Evolutionary conservation across 225 moss, liverwort and hornwort genomes (phyloP).

Genomic region (Bryum argenteum): DNA sequence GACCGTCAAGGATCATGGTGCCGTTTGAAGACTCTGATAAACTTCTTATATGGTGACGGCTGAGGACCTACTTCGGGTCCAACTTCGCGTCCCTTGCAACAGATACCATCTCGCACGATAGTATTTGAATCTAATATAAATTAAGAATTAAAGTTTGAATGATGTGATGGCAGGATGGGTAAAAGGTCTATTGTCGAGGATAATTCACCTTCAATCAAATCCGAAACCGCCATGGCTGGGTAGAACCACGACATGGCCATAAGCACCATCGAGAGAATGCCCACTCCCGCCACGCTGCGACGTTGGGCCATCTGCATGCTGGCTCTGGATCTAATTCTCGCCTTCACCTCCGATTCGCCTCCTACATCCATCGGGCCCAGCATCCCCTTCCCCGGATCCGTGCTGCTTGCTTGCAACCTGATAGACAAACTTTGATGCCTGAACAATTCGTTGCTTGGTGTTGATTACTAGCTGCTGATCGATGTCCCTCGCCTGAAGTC

Average conservation of each 20-base stretch:
- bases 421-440: neutral
- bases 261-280: slow-evolving; percentile 5
- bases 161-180: neutral
- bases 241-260: slow-evolving; percentile 11
- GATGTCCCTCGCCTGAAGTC: neutral
- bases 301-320: slow-evolving; percentile 4
- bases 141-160: neutral
- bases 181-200: neutral
- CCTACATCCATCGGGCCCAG: slow-evolving; percentile 8
- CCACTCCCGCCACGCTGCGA: neutral
- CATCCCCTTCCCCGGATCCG: neutral
- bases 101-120: neutral
- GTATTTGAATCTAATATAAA: neutral
- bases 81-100: too few relatives aligned
- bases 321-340: slow-evolving; percentile 6
- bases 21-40: too few relatives aligned
- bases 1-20: neutral
- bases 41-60: too few relatives aligned
- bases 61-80: too few relatives aligned
- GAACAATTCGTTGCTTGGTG: neutral
- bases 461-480: neutral
- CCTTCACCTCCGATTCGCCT: neutral
- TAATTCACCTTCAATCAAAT: slow-evolving; percentile 50
- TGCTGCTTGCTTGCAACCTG: neutral
- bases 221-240: slow-evolving; percentile 33